A percentile compares a stretch with the other conserved stretches of the same genome.
Conservation (phyloP, 106 monocot genomes). For the Ottelia alismoides region DNA sequence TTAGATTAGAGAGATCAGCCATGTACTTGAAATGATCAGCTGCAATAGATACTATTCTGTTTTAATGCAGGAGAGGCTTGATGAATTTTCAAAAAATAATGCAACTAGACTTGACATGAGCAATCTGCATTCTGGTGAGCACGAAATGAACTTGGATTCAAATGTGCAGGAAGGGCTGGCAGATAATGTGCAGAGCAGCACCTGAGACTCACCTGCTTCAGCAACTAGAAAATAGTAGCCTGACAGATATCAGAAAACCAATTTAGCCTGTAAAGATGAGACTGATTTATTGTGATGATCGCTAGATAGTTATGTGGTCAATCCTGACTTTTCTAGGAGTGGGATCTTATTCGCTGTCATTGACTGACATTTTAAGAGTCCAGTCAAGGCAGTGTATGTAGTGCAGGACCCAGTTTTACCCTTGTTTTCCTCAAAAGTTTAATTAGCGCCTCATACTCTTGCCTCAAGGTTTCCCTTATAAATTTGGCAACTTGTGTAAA, state of each 20-base stretch:
- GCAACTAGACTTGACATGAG: constrained; percentile 4
- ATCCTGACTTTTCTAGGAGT: constrained; percentile 26
- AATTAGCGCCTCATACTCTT: no score
- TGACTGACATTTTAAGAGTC: constrained; percentile 75
- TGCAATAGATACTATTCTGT: neutral
- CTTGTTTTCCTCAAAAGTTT: constrained; percentile 7
- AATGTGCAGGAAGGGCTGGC: constrained; percentile 1
- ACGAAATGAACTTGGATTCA: constrained; percentile 3
- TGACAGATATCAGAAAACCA: constrained; percentile 12
- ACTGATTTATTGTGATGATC: constrained; percentile 24
- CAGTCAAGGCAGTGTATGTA: constrained; percentile 21
- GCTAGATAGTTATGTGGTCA: constrained; percentile 21
- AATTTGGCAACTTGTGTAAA: no score
- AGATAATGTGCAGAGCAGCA: constrained; percentile 5
- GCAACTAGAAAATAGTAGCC: constrained; percentile 7
- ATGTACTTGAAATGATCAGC: neutral
- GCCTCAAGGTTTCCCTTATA: no score
- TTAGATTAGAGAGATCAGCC: neutral
- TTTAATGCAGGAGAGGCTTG: constrained; percentile 13
- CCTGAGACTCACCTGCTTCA: constrained; percentile 4
- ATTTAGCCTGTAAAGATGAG: constrained; percentile 16
- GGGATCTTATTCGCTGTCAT: constrained; percentile 23
- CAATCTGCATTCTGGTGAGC: neutral
- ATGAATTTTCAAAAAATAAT: neutral
- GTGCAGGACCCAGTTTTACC: constrained; percentile 11